phyloP scores from a whole-genome alignment of 2,329 filamentous ascomycete species.

The Diaporthe sp. region DNA sequence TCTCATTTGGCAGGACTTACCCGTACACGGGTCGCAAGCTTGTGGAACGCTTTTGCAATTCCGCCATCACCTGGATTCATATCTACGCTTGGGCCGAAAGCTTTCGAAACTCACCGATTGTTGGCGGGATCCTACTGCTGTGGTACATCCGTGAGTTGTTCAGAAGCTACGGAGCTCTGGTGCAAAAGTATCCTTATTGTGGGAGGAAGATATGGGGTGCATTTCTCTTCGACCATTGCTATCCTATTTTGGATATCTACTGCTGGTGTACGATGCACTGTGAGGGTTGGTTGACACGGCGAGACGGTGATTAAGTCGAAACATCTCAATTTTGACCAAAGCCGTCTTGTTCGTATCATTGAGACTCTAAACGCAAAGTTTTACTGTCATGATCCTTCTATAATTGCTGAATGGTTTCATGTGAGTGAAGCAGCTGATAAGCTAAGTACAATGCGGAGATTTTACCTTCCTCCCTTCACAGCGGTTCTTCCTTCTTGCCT shows the following conservation, averaged over 20 bases:
- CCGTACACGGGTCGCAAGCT: conserved; percentile 16
- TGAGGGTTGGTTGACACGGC: background rate
- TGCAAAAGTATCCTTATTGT: background rate
- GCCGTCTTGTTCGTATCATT: no score
- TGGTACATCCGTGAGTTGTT: background rate
- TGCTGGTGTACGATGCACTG: background rate
- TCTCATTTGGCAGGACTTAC: background rate
- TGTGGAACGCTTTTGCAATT: background rate
- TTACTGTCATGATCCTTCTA: background rate
- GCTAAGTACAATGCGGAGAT: background rate
- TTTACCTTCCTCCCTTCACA: no score
- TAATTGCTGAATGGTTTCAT: no score
- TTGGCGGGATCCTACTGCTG: background rate
- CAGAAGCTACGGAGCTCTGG: background rate
- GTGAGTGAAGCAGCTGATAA: background rate
- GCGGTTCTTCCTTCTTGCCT: no score
- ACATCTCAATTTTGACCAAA: no score
- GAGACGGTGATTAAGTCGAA: background rate
- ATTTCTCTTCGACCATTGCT: conserved; percentile 20
- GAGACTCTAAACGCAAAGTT: no score
- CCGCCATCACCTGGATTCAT: background rate
- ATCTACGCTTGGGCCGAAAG: background rate
- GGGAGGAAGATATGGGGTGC: conserved; percentile 10
- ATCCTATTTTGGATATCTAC: background rate
- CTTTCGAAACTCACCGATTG: background rate